Conservation (phyloP, 2,329 filamentous ascomycete species). For the Aspergillus versicolor region DNA sequence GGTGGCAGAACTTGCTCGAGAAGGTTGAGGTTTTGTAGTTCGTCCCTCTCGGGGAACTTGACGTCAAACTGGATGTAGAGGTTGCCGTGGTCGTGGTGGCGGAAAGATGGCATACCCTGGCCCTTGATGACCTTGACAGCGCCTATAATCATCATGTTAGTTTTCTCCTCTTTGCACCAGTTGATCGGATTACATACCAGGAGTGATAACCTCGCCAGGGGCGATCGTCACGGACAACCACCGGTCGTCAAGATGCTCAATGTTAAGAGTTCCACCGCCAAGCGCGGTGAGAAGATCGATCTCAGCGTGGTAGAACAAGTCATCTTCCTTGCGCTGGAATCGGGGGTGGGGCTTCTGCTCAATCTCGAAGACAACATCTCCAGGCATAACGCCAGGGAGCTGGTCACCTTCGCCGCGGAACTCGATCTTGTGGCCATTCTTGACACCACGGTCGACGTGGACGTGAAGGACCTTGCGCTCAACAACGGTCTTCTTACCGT, state of each 20-base stretch:
- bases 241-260: conserved; percentile 96
- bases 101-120: conserved; percentile 94
- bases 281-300: conserved; percentile 95
- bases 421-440: conserved; percentile 92
- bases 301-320: conserved; percentile 90
- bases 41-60: conserved; percentile 84
- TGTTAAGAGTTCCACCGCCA: conserved; percentile 83
- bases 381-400: conserved; percentile 85
- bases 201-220: conserved; percentile 90
- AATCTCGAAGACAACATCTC: conserved; percentile 97
- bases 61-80: conserved; percentile 97
- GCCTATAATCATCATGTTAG: conserved; percentile 53
- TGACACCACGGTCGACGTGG: conserved; percentile 92
- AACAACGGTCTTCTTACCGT: conserved; percentile 95
- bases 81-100: conserved; percentile 94
- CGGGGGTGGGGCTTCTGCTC: conserved; percentile 97
- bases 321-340: conserved; percentile 95
- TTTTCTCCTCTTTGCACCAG: background rate
- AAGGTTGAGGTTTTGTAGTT: conserved; percentile 68
- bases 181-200: conserved; percentile 61
- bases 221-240: conserved; percentile 93
- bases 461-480: conserved; percentile 98
- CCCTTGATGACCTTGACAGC: conserved; percentile 90
- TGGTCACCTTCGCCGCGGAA: conserved; percentile 97
- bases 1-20: conserved; percentile 84